Percentiles rank a stretch among this genome's conserved stretches.
These are phyloP conservation scores for Cladosporium velox DNA, from an alignment of 2,329 filamentous ascomycete genomes.

Conservation along the genomic window DNA sequence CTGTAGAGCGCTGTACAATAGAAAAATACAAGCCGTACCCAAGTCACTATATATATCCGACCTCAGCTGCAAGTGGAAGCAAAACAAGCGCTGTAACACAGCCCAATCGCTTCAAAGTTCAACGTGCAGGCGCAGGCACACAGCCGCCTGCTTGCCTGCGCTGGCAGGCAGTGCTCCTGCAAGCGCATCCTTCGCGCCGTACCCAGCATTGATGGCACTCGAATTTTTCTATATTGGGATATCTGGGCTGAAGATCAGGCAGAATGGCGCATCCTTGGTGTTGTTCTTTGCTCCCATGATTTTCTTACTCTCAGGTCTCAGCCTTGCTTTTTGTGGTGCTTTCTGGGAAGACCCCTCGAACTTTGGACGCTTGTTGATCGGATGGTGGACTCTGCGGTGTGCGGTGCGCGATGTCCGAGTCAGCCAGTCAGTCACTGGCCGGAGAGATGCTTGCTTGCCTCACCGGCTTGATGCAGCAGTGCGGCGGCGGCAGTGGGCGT, in stretches of 20 bases:
- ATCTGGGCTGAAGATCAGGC: background rate
- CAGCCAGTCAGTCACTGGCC: background rate
- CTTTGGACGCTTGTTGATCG: background rate
- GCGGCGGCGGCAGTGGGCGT: background rate
- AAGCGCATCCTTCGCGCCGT: constrained; percentile 6
- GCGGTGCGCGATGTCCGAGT: background rate
- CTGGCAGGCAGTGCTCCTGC: background rate
- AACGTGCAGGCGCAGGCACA: background rate
- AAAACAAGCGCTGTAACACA: background rate
- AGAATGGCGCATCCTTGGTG: background rate
- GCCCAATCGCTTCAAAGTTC: background rate
- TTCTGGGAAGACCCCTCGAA: background rate
- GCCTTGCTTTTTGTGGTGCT: background rate
- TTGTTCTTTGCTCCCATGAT: no score
- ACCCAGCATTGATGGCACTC: background rate
- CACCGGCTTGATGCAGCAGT: background rate
- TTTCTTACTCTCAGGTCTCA: background rate
- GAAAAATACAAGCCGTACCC: background rate
- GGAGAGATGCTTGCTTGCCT: background rate
- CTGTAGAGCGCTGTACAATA: background rate
- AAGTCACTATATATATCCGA: background rate
- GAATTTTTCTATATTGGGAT: background rate
- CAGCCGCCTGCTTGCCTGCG: background rate
- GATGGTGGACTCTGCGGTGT: background rate
- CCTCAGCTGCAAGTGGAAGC: background rate